Conservation (phyloP, 208 protist species). For the Angomonas ambiguus region DNA sequence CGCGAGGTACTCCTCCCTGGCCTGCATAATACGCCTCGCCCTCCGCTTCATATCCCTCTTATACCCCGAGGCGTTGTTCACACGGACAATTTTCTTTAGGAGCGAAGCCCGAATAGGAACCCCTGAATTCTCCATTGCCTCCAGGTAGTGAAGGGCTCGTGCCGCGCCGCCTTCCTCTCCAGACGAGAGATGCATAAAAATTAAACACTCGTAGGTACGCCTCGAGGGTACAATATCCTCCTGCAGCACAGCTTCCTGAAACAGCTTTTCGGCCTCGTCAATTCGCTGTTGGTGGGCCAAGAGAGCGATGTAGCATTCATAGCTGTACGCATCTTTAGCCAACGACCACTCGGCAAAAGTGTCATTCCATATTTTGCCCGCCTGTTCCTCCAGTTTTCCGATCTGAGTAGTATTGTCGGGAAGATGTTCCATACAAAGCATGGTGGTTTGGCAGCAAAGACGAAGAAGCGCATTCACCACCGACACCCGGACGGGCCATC, state of each 20-base stretch:
- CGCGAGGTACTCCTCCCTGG: slow-evolving; percentile 78
- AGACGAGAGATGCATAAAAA: slow-evolving; percentile 90
- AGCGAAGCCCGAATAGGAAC: slow-evolving; percentile 70
- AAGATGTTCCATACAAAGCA: slow-evolving; percentile 72
- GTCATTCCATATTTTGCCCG: slow-evolving; percentile 70
- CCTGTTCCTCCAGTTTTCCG: slow-evolving; percentile 73
- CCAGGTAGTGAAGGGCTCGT: slow-evolving; percentile 81
- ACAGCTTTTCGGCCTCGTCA: slow-evolving; percentile 82
- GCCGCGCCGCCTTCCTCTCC: slow-evolving; percentile 86
- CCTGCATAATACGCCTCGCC: slow-evolving; percentile 90
- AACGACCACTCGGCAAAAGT: slow-evolving; percentile 83
- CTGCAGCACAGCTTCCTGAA: slow-evolving; percentile 83
- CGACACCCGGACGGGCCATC: slow-evolving; percentile 67
- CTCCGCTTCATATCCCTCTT: slow-evolving; percentile 90
- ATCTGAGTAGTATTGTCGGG: slow-evolving; percentile 43
- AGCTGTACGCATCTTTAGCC: slow-evolving; percentile 80
- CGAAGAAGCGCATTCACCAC: slow-evolving; percentile 83
- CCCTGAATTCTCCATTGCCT: slow-evolving; percentile 79
- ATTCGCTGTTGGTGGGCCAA: slow-evolving; percentile 85
- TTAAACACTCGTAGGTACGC: slow-evolving; percentile 83
- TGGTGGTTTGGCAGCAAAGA: slow-evolving; percentile 77
- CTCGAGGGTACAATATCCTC: slow-evolving; percentile 67
- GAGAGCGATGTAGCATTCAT: slow-evolving; percentile 87
- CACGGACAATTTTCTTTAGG: slow-evolving; percentile 83
- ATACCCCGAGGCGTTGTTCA: slow-evolving; percentile 85